Evolutionary conservation across 2,329 filamentous ascomycete species (phyloP), one percentile per base, ranked within the genome.

Genomic region (Aspergillus sp.): DNA sequence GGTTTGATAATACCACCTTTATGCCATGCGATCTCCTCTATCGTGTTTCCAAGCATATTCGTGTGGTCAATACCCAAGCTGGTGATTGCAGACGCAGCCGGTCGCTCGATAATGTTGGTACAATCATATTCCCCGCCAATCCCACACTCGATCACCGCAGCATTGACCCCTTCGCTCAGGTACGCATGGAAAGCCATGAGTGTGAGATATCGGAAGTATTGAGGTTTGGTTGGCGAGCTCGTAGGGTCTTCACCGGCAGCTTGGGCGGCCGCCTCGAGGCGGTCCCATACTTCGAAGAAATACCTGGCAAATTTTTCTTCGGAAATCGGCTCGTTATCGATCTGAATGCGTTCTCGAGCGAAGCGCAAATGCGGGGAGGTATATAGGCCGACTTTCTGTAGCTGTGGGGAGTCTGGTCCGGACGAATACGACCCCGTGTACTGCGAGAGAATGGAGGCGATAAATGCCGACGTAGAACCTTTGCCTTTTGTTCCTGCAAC

Each of bases 401-500:
- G 75, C 61, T 63, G 75, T 62, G 61, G 65, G 53, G 53, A 72
- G 39, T 60, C 66, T 36, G 32, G 11, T 36, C 32, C 32, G 5
- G 32, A 36, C 54, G 24, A 62, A 57, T 75, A 59, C 69, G 79
- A 68, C 2, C 77, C 71, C 2, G 80, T 74, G 70, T 89, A 88
- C 66, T 88, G 85, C 3, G 82, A 78, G n/a, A 96, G 81, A 63
- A 96, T 90, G 2, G 88, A 88, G 14, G 92, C 91, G 20, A 92
- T 85, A 73, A 93, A 94, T 10, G 93, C 90, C 65, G 90, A 91
- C 0, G 92, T 92, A 2, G 91, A 95, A 46, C 93, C 93, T 75
- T 97, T 98, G 61, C 94, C 94, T 75, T 97, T 98, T 4, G 93
- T 97, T 12, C 94, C 94, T 1, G 94, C 91, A 50, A 98, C 87